These are phyloP conservation scores for Sugiyamaella smithiae DNA, from an alignment of 805 yeast species.

Conservation along the genomic window DNA sequence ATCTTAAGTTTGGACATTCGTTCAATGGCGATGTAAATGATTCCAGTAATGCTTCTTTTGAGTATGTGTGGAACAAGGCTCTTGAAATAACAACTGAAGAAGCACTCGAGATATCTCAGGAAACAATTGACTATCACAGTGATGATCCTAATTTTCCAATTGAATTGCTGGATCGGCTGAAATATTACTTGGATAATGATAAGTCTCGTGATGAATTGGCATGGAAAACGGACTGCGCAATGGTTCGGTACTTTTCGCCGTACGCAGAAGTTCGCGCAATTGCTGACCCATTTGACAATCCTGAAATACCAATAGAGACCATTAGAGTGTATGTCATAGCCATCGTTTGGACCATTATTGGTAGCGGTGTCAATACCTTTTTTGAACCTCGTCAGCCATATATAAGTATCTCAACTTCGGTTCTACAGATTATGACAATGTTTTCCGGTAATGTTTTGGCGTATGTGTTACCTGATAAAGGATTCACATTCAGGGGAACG, in stretches of 20 bases:
- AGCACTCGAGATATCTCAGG: conserved; percentile 40
- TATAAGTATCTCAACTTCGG: conserved; percentile 42
- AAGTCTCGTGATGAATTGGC: conserved; percentile 10
- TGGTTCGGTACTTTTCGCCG: conserved; percentile 44
- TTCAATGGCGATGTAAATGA: conserved; percentile 2
- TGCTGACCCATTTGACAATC: conserved; percentile 51
- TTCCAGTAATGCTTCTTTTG: conserved; percentile 6
- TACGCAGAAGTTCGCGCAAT: conserved; percentile 60
- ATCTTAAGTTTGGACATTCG: background rate
- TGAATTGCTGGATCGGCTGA: conserved; percentile 37
- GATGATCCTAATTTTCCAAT: conserved; percentile 49
- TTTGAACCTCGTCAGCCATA: conserved; percentile 55
- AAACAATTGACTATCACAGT: conserved; percentile 41
- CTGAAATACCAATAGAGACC: conserved; percentile 45
- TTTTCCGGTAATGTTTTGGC: conserved; percentile 51
- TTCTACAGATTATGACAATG: conserved; percentile 45
- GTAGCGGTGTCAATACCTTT: conserved; percentile 54
- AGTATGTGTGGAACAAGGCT: conserved; percentile 43
- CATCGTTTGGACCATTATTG: conserved; percentile 46
- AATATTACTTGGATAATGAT: conserved; percentile 30
- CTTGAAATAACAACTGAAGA: conserved; percentile 38
- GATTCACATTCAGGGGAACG: conserved; percentile 40
- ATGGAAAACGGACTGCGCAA: conserved; percentile 40
- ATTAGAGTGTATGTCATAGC: conserved; percentile 41
- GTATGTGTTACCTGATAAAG: conserved; percentile 45